Evolutionary conservation across 1,284 basidiomycete species (phyloP).

Genomic region (Microbotryum saponariae): DNA sequence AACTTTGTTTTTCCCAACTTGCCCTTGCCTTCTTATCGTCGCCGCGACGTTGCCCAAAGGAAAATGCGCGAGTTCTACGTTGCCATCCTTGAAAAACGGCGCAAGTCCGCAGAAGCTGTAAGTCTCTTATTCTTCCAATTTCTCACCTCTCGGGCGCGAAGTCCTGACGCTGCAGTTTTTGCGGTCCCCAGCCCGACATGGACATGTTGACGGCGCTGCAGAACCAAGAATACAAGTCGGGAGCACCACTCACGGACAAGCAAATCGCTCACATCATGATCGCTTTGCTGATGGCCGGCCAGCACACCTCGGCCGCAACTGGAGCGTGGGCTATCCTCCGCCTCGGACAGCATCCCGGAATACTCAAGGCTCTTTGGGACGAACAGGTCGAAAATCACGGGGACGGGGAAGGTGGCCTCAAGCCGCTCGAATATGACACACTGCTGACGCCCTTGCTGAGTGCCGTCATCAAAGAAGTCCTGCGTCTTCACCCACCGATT

Average conservation of each 20-base stretch:
- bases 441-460: constrained; percentile 72
- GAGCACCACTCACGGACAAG: constrained; percentile 67
- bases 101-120: constrained; percentile 48
- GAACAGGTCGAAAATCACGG: constrained; percentile 83
- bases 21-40: constrained; percentile 79
- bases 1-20: constrained; percentile 94
- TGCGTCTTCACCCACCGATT: constrained; percentile 68
- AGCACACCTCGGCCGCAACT: constrained; percentile 92
- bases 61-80: constrained; percentile 94
- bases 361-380: constrained; percentile 68
- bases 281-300: constrained; percentile 64
- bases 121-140: neutral
- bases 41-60: constrained; percentile 79
- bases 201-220: constrained; percentile 91
- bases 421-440: constrained; percentile 78
- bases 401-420: constrained; percentile 69
- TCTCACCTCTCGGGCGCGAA: neutral
- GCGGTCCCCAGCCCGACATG: constrained; percentile 53
- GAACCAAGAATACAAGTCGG: constrained; percentile 78
- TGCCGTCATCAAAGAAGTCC: constrained; percentile 56
- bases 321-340: constrained; percentile 88
- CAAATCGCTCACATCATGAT: constrained; percentile 94
- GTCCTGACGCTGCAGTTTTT: neutral
- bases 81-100: constrained; percentile 73
- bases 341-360: constrained; percentile 66